Percentiles rank a stretch among this genome's conserved stretches.
These are phyloP conservation scores for Coemansia sp. DNA, from an alignment of 371 early-diverging fungal genomes.

Conservation along the genomic window DNA sequence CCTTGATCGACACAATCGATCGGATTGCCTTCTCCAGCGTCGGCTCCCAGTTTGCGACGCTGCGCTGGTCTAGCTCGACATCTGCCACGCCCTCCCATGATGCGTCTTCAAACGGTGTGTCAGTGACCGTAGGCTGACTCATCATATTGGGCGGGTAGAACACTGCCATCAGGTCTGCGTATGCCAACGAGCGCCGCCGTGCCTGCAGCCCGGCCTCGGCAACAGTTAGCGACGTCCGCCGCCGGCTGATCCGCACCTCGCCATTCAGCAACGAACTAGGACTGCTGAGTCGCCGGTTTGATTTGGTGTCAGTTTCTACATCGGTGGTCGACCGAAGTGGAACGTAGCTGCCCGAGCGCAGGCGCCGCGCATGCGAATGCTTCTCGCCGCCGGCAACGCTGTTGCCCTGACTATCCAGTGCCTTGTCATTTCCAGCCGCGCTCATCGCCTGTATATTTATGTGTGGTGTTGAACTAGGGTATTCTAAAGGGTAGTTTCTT, in stretches of 20 bases:
- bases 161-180: slow-evolving; percentile 50
- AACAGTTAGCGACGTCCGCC: slow-evolving; percentile 27
- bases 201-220: slow-evolving; percentile 26
- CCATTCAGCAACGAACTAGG: slow-evolving; percentile 1
- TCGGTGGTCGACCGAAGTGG: neutral
- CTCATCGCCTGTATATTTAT: too few relatives aligned
- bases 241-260: slow-evolving; percentile 10
- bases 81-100: slow-evolving; percentile 28
- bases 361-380: neutral
- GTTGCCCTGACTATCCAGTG: too few relatives aligned
- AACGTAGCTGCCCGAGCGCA: slow-evolving; percentile 10
- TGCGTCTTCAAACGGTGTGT: slow-evolving; percentile 41
- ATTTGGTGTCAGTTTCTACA: neutral
- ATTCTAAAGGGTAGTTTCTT: too few relatives aligned
- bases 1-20: slow-evolving; percentile 83
- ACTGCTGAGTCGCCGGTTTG: slow-evolving; percentile 15
- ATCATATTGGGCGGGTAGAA: slow-evolving; percentile 49
- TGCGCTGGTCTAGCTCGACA: slow-evolving; percentile 7
- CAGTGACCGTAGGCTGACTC: slow-evolving; percentile 47
- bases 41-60: slow-evolving; percentile 63
- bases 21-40: slow-evolving; percentile 74
- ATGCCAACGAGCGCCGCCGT: slow-evolving; percentile 45
- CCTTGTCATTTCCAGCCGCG: too few relatives aligned
- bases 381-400: too few relatives aligned
- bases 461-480: too few relatives aligned